Evolutionary conservation across 441 rosid genomes (phyloP).

Genomic region (Adansonia rubrostipa): DNA sequence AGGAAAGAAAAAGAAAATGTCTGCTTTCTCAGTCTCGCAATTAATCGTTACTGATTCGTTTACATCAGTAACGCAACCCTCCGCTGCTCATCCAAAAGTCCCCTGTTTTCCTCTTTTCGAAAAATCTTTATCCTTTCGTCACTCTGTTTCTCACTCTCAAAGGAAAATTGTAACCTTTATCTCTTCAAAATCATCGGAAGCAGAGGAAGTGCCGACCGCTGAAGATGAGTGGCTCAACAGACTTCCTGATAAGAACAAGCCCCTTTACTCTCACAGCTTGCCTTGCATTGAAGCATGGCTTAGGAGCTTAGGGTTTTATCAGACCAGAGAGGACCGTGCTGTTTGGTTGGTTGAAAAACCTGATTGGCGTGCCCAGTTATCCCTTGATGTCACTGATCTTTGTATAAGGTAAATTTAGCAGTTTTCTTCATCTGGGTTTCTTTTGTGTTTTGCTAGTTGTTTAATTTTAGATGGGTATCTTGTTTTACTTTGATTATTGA

Average conservation of each 20-base stretch:
- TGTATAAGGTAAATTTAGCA: conserved; percentile 59
- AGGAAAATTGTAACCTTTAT: conserved; percentile 37
- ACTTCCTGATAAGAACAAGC: conserved; percentile 83
- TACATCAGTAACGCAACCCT: neutral
- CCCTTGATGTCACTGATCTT: conserved; percentile 89
- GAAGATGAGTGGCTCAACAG: conserved; percentile 86
- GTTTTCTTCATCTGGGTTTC: neutral
- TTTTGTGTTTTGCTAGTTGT: too few species aligned
- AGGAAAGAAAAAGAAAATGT: too few species aligned
- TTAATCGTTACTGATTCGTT: too few species aligned
- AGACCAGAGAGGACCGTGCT: conserved; percentile 78
- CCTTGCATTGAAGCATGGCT: conserved; percentile 98
- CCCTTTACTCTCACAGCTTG: conserved; percentile 88
- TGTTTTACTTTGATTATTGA: too few species aligned
- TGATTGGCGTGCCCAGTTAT: conserved; percentile 89
- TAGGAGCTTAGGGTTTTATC: conserved; percentile 68
- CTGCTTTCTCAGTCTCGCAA: too few species aligned
- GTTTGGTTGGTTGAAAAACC: conserved; percentile 77
- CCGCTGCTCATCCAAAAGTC: conserved; percentile 34
- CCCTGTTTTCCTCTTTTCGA: conserved; percentile 25
- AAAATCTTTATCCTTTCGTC: conserved; percentile 18
- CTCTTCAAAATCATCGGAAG: conserved; percentile 60
- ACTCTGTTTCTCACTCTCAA: conserved; percentile 18
- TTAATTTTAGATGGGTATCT: too few species aligned
- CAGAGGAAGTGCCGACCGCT: conserved; percentile 58